Base-by-base conservation (phyloP, 441 rosid genomes). In the Gossypium trilobum region DNA sequence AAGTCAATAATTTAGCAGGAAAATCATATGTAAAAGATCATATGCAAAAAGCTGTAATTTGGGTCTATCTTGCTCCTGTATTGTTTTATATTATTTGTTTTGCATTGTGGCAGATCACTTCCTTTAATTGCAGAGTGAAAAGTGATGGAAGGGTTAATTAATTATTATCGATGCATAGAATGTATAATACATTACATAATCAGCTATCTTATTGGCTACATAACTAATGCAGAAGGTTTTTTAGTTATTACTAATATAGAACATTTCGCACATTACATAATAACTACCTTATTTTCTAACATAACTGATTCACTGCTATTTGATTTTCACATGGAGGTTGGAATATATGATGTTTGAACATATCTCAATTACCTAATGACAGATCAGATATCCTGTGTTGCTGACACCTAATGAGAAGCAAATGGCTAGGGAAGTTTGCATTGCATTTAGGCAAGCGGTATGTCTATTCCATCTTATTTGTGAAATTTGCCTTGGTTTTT, bases 341-440 rank as follows among this genome's bases (percentile, higher is more conserved):
- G 23, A 58, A 57, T 57, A 23, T 58, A 9, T 58, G 52, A 36
- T 55, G 39, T 70, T 71, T 71, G 55, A 23, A 50, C 13, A 27
- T 42, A 44, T 71, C 9, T 59, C 8, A 25, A 10, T 44, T 25
- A 58, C 6, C 11, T 31, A 10, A 20, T 78, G 23, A 73, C 90
- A 95, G 99, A 94, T 95, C 73, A 91, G 99, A 72, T 96, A 96
- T 90, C 99, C 99, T 23, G 99, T 96, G 51, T 83, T 96, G 76
- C 80, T 96, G 79, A 96, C 99, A 62, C 99, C 99, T 75, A 86
- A 84, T 62, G 99, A 96, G 83, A 96, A 96, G 85, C 97, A 96
- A 83, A 93, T 96, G 97, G 91, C 99, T 60, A 89, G 99, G 85
- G 97, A 90, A 79, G 98, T 96, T 76, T 96, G 98, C 88, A 75